Base-by-base conservation (phyloP, 2,329 filamentous ascomycete species). In the Dendrostoma leiphaemia region DNA sequence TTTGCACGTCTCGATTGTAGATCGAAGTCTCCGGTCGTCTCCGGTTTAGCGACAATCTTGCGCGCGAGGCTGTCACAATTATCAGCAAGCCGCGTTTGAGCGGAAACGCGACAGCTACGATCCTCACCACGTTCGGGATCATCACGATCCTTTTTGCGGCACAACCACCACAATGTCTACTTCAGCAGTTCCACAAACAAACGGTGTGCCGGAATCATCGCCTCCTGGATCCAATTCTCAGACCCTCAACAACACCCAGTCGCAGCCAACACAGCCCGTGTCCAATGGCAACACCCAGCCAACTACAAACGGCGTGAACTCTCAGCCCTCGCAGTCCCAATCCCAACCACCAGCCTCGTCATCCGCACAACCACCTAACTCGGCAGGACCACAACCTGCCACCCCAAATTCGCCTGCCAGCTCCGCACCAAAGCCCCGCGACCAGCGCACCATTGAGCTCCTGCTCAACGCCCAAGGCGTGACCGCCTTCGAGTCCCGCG, bases 391-490 rank as follows among this genome's bases (percentile, higher is more conserved):
- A 47, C 62, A 62, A 17, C 59, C 60, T 32, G 61, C 59, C 40
- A 57, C 62, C 13, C 62, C 60, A 7, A 61, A 66, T 44, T 59
- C 71, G 19, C 63, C 73, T 45, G 57, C 73, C 29, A 64, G 72
- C 35, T 63, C 74, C 10, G 74, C 77, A 19, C 77, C 80, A 48
- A 83, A 88, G 4, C 90, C 90, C 1, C 88, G 89, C 71, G 90
- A 94, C 69, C 83, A 87, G 15, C 86, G 89, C 64, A 84, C 91
- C 13, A 83, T 94, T 63, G 89, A 93, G 72, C 83, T 92, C 17
- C 82, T 94, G 48, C 84, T 94, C 46, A 86, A 86, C 19, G 88
- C 87, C 7, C 86, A 91, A 64, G 89, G 89, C 65, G 89, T 93
- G 9, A 85, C 86, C 4, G 80, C 86, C 37, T 94, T 91, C 77